Percentiles rank a stretch among this genome's conserved stretches.
phyloP scores from a whole-genome alignment of 129 eudicot genomes.

The Flaveria sonorensis region DNA sequence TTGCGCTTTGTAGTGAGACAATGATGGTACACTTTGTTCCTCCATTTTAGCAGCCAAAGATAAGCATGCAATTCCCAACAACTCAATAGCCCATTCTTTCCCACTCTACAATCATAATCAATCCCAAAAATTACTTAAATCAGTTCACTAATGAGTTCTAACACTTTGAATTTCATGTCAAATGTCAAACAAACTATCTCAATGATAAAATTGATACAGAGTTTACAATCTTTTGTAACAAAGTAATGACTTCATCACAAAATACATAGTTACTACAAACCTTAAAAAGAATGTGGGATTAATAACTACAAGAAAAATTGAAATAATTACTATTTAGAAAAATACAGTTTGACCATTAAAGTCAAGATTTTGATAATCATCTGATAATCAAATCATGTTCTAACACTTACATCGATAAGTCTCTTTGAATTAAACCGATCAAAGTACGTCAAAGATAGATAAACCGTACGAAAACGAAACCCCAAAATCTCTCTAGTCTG shows the following conservation, averaged over 20 bases:
- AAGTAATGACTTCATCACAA: not conserved
- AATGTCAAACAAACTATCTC: not conserved
- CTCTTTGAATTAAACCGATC: constrained; percentile 65
- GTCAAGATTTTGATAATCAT: not conserved
- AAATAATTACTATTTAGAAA: not conserved
- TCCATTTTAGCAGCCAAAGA: constrained; percentile 87
- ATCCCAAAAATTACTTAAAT: not conserved
- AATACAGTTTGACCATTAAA: not conserved
- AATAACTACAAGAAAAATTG: not conserved
- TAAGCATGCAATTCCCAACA: constrained; percentile 71
- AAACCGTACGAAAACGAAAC: constrained; percentile 67
- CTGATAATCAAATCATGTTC: not conserved
- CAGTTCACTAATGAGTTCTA: not conserved
- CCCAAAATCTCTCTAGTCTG: constrained; percentile 69
- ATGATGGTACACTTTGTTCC: constrained; percentile 49
- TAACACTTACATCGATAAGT: constrained; percentile 57
- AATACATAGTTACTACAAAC: not conserved
- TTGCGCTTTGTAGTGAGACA: constrained; percentile 45
- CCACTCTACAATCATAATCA: constrained; percentile 31
- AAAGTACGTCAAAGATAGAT: constrained; percentile 67
- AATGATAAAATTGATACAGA: not conserved
- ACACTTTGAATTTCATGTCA: not conserved
- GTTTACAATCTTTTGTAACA: not conserved
- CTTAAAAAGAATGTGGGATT: not conserved
- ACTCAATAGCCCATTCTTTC: constrained; percentile 56